phyloP scores from a whole-genome alignment of 2,329 filamentous ascomycete species.

The Fusarium protoensiforme region DNA sequence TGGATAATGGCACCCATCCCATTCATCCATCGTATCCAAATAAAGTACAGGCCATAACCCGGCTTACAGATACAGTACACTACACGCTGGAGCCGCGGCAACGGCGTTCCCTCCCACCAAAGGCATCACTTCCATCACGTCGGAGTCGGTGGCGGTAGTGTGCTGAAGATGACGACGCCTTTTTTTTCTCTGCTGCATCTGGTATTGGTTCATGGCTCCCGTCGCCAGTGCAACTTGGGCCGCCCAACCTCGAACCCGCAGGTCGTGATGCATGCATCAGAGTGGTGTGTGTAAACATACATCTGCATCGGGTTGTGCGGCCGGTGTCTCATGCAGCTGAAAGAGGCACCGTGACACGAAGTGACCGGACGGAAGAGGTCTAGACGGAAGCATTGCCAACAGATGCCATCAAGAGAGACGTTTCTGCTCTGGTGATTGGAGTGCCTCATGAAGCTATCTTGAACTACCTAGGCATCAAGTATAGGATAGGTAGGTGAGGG shows the following conservation, averaged over 20 bases:
- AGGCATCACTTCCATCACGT: neutral
- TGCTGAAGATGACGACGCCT: constrained; percentile 2
- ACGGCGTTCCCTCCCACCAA: neutral
- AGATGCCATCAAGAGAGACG: neutral
- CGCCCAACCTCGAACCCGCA: neutral
- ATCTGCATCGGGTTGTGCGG: neutral
- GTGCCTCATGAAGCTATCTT: neutral
- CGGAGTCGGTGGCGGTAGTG: neutral
- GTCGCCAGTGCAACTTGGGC: neutral
- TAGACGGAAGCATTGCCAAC: neutral
- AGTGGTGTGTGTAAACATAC: neutral
- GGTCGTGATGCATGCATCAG: neutral
- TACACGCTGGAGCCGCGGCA: neutral
- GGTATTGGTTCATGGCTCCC: neutral
- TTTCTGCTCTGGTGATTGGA: neutral
- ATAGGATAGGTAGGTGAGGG: neutral
- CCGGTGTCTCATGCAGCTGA: neutral
- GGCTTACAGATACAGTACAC: neutral
- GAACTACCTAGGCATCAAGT: neutral
- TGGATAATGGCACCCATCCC: constrained; percentile 2
- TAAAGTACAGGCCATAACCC: constrained; percentile 9
- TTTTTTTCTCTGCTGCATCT: constrained; percentile 1
- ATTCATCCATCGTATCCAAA: constrained; percentile 25
- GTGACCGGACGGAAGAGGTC: neutral
- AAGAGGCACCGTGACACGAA: neutral